A percentile compares a stretch with the other conserved stretches of the same genome.
Conservation (phyloP, 352 stramenopile genomes). For the Globisporangium emineosum region DNA sequence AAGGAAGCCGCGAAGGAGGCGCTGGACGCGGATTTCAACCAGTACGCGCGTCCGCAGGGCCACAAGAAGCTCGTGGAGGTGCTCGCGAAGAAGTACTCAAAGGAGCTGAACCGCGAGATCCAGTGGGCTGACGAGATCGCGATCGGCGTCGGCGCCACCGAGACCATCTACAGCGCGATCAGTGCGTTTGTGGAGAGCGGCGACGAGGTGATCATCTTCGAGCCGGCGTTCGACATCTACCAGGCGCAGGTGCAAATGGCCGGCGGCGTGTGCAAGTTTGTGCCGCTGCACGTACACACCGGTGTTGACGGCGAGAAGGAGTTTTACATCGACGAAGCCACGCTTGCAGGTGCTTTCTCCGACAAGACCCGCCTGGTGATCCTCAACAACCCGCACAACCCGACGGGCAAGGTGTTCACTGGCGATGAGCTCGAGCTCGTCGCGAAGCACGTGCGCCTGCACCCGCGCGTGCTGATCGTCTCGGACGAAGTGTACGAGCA, state of each 20-base stretch:
- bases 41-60: constrained; percentile 92
- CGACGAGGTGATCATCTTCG: constrained; percentile 96
- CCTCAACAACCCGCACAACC: constrained; percentile 99
- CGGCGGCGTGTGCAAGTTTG: constrained; percentile 71
- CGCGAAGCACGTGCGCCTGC: constrained; percentile 76
- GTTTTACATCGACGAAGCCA: constrained; percentile 84
- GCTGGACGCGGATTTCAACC: constrained; percentile 91
- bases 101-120: constrained; percentile 80
- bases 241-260: constrained; percentile 85
- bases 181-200: constrained; percentile 91
- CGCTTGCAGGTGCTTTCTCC: constrained; percentile 86
- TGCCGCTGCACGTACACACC: constrained; percentile 69
- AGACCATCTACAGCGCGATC: constrained; percentile 94
- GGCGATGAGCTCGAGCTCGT: constrained; percentile 91
- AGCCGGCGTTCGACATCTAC: constrained; percentile 98
- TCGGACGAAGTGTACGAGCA: constrained; percentile 99
- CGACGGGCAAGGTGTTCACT: constrained; percentile 97
- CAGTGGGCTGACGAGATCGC: constrained; percentile 91
- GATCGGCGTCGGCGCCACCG: constrained; percentile 92
- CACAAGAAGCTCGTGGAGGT: constrained; percentile 77
- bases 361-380: constrained; percentile 93
- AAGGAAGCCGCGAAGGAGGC: constrained; percentile 92
- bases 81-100: constrained; percentile 90
- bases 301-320: constrained; percentile 37
- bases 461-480: constrained; percentile 92